A percentile compares a stretch with the other conserved stretches of the same genome.
Conservation (phyloP, 2,329 filamentous ascomycete genomes). For the Nakataea oryzae region DNA sequence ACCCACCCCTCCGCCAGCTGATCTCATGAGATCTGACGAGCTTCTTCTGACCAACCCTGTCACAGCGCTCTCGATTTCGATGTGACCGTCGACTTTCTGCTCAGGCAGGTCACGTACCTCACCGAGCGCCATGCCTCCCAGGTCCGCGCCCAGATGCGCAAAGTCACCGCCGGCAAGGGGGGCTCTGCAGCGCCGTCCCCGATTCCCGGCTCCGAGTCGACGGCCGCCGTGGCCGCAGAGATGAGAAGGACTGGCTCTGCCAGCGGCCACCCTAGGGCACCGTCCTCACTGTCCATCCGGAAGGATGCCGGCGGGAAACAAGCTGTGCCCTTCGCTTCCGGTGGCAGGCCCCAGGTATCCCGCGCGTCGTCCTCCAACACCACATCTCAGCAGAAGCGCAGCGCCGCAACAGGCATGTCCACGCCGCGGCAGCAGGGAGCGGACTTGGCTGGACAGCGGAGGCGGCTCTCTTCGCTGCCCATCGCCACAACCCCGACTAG, state of each 20-base stretch:
- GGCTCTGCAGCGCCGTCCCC: slow-evolving; percentile 47
- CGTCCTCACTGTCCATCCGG: slow-evolving; percentile 46
- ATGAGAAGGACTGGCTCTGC: slow-evolving; percentile 42
- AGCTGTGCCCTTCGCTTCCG: slow-evolving; percentile 28
- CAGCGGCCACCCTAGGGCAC: slow-evolving; percentile 28
- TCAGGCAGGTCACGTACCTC: slow-evolving; percentile 88
- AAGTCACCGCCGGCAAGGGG: slow-evolving; percentile 47
- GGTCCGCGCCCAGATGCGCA: slow-evolving; percentile 74
- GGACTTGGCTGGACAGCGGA: slow-evolving; percentile 19
- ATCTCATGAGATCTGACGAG: slow-evolving; percentile 4
- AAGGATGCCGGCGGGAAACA: slow-evolving; percentile 43
- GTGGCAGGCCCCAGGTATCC: slow-evolving; percentile 27
- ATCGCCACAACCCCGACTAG: slow-evolving; percentile 18
- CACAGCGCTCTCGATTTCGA: slow-evolving; percentile 63
- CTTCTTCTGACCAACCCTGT: slow-evolving; percentile 1
- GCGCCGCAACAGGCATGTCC: slow-evolving; percentile 14
- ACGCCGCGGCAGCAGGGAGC: slow-evolving; percentile 10
- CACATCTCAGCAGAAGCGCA: slow-evolving; percentile 20
- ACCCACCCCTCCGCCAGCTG: neutral
- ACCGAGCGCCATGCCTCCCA: slow-evolving; percentile 87
- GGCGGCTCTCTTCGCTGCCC: slow-evolving; percentile 33
- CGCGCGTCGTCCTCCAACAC: slow-evolving; percentile 38
- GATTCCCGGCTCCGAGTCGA: slow-evolving; percentile 36
- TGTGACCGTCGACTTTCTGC: slow-evolving; percentile 77
- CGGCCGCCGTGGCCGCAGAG: slow-evolving; percentile 24